A percentile compares a stretch with the other conserved stretches of the same genome.
Evolutionary conservation across 768 basidiomycete species (phyloP).

Genomic region (Tephrocybe sp.): DNA sequence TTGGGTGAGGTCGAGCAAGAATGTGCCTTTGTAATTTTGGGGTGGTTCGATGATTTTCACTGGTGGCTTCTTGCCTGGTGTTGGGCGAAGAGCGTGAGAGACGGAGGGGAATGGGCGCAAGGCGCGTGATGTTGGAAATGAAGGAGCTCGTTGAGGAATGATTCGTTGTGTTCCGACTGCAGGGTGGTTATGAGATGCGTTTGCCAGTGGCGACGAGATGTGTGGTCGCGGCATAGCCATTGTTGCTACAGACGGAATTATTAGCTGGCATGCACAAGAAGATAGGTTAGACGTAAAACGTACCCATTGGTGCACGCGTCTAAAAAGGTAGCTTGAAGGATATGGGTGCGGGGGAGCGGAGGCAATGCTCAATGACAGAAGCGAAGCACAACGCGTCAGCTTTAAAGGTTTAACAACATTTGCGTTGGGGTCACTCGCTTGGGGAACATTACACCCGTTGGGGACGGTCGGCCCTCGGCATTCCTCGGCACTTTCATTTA

Average conservation of each 20-base stretch:
- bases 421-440: conserved; percentile 24
- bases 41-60: conserved; percentile 82
- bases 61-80: conserved; percentile 40
- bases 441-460: conserved; percentile 17
- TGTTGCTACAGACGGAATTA: conserved; percentile 33
- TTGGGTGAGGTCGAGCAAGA: conserved; percentile 80
- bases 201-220: conserved; percentile 66
- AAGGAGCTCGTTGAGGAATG: conserved; percentile 42
- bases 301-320: conserved; percentile 36
- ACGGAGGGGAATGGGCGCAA: conserved; percentile 78
- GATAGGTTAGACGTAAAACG: conserved; percentile 13
- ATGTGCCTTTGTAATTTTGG: conserved; percentile 65
- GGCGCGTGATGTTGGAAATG: conserved; percentile 73
- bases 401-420: conserved; percentile 26
- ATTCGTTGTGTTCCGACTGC: conserved; percentile 30
- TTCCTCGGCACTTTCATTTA: conserved; percentile 6
- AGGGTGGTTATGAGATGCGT: conserved; percentile 29
- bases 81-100: conserved; percentile 39
- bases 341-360: conserved; percentile 5
- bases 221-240: conserved; percentile 50
- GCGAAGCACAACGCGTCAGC: conserved; percentile 8
- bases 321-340: conserved; percentile 4
- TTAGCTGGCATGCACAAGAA: conserved; percentile 3
- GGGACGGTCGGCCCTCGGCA: conserved; percentile 23
- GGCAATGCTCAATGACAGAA: conserved; percentile 5